Conservation (phyloP, 257 asterid species). For the Coffea eugenioides region DNA sequence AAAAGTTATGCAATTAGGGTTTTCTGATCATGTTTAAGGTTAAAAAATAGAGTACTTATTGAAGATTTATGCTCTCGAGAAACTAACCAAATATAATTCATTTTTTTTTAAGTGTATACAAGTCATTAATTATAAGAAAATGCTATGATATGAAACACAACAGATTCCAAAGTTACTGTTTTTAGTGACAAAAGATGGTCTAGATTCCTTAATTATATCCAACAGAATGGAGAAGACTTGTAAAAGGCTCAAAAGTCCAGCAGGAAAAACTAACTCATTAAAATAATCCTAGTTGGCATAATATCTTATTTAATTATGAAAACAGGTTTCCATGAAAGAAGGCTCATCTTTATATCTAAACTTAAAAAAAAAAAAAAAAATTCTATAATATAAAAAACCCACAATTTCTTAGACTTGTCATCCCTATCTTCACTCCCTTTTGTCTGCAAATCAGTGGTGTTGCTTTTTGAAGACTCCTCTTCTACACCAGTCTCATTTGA, state of each 20-base stretch:
- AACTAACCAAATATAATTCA: neutral
- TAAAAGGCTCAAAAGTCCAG: slow-evolving; percentile 27
- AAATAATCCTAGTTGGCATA: slow-evolving; percentile 2
- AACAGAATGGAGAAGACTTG: slow-evolving; percentile 6
- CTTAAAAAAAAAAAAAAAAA: neutral
- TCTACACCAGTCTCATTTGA: slow-evolving; percentile 64
- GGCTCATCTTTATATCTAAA: neutral
- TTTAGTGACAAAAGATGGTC: slow-evolving; percentile 8
- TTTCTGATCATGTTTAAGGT: neutral
- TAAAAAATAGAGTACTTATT: neutral
- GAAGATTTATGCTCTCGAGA: neutral
- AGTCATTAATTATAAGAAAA: neutral
- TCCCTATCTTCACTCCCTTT: slow-evolving; percentile 45
- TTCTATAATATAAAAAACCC: slow-evolving; percentile 24
- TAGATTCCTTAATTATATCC: slow-evolving; percentile 2
- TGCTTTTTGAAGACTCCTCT: slow-evolving; percentile 57
- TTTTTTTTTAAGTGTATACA: neutral
- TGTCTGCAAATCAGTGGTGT: slow-evolving; percentile 30
- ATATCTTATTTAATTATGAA: slow-evolving; percentile 1
- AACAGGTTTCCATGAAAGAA: slow-evolving; percentile 10
- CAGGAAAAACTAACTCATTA: slow-evolving; percentile 9
- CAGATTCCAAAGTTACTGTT: neutral
- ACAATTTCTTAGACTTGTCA: slow-evolving; percentile 60
- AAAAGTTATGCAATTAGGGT: slow-evolving; percentile 16
- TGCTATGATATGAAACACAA: neutral